Conservation (phyloP, 2,329 filamentous ascomycete genomes). For the Fusarium sp. region DNA sequence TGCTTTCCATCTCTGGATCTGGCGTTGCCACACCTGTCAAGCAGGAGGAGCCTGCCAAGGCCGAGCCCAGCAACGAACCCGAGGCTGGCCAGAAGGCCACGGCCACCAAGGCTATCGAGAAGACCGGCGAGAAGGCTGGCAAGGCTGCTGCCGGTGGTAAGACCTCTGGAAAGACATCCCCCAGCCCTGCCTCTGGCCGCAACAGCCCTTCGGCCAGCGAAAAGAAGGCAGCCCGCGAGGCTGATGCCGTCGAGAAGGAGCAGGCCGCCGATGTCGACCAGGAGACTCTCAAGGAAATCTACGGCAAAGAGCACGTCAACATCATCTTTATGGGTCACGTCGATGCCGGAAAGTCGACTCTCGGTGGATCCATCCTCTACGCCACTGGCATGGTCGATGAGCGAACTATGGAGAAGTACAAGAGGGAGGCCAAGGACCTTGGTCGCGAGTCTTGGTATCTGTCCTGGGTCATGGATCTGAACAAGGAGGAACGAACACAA, state of each 20-base stretch:
- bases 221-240: conserved; percentile 70
- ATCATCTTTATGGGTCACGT: conserved; percentile 99
- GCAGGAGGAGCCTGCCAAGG: conserved; percentile 60
- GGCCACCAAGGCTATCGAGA: conserved; percentile 91
- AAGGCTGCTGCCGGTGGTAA: conserved; percentile 57
- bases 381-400: conserved; percentile 99
- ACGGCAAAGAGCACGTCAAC: conserved; percentile 93
- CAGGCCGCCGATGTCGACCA: conserved; percentile 80
- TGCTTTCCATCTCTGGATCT: conserved; percentile 57
- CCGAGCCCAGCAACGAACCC: conserved; percentile 61
- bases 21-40: conserved; percentile 51
- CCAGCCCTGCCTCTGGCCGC: conserved; percentile 84
- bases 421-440: conserved; percentile 93
- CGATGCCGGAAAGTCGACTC: conserved; percentile 96
- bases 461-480: conserved; percentile 97
- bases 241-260: conserved; percentile 86
- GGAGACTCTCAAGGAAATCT: conserved; percentile 89
- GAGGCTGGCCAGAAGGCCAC: conserved; percentile 86
- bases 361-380: conserved; percentile 93
- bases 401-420: conserved; percentile 98
- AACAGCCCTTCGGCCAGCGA: conserved; percentile 79
- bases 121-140: conserved; percentile 77
- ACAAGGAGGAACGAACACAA: conserved; percentile 94
- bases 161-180: conserved; percentile 78
- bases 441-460: conserved; percentile 99